Evolutionary conservation across 768 basidiomycete species (phyloP).

Genomic region (Suillus hirtellus): DNA sequence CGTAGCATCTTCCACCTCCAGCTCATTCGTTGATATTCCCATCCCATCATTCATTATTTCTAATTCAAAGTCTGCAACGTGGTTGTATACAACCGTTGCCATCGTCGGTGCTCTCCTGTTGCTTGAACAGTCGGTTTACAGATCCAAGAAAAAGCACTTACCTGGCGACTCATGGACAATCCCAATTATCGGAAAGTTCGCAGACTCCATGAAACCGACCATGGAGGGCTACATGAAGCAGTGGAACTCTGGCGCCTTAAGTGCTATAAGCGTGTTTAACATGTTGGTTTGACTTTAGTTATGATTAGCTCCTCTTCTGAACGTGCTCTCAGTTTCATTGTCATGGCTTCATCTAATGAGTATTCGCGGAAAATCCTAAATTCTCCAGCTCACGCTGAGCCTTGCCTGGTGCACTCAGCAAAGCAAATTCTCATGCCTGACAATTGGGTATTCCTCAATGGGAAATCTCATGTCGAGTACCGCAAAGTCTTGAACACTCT

Average conservation of each 20-base stretch:
- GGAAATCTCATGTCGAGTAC: constrained; percentile 92
- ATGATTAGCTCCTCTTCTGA: neutral
- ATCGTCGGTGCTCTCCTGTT: constrained; percentile 74
- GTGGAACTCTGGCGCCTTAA: constrained; percentile 88
- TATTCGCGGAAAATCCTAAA: constrained; percentile 95
- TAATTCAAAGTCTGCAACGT: constrained; percentile 31
- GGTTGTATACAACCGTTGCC: constrained; percentile 70
- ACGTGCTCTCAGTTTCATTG: constrained; percentile 78
- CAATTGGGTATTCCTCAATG: constrained; percentile 98
- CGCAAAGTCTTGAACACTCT: constrained; percentile 86
- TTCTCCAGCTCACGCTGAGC: constrained; percentile 89
- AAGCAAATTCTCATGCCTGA: constrained; percentile 82
- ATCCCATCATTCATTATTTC: constrained; percentile 46
- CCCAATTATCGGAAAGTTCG: constrained; percentile 96
- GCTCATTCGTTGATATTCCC: constrained; percentile 44
- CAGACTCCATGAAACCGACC: constrained; percentile 87
- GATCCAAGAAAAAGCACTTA: constrained; percentile 84
- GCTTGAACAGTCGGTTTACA: constrained; percentile 86
- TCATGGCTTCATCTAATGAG: constrained; percentile 94
- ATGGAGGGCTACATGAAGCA: constrained; percentile 91
- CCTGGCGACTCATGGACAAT: constrained; percentile 93
- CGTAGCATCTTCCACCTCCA: constrained; percentile 45
- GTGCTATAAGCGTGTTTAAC: constrained; percentile 94
- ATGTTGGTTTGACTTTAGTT: constrained; percentile 58
- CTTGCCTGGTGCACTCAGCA: constrained; percentile 90